Conservation (phyloP, 1,284 basidiomycete species). For the Boletellus dicymbophilus region DNA sequence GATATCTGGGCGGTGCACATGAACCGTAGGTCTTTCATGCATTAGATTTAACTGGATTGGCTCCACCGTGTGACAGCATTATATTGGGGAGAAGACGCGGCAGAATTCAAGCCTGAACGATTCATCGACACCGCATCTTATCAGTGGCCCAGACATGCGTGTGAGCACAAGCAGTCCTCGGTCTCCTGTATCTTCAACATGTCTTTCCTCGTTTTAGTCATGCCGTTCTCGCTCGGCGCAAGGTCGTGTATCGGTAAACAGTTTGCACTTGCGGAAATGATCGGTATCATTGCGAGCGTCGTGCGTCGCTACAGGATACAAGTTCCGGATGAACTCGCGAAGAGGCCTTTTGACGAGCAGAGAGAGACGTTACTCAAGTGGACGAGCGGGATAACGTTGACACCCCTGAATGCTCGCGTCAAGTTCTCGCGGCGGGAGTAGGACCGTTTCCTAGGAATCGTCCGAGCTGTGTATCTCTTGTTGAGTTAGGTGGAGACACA, state of each 20-base stretch:
- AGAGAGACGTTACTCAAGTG: constrained; percentile 30
- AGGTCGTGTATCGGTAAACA: constrained; percentile 44
- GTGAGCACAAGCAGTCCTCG: too few relatives aligned
- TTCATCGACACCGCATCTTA: constrained; percentile 45
- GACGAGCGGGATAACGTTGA: constrained; percentile 34
- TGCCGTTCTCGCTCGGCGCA: constrained; percentile 41
- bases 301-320: constrained; percentile 32
- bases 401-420: constrained; percentile 28
- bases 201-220: too few relatives aligned
- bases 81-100: constrained; percentile 45
- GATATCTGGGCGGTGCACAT: constrained; percentile 41
- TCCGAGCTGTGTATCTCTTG: too few relatives aligned
- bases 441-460: too few relatives aligned
- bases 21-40: constrained; percentile 30
- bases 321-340: constrained; percentile 35
- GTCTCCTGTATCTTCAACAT: too few relatives aligned
- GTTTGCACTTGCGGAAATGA: constrained; percentile 30
- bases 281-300: constrained; percentile 31
- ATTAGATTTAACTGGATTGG: too few relatives aligned
- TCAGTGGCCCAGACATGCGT: constrained; percentile 39
- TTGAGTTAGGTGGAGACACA: too few relatives aligned
- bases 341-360: constrained; percentile 27
- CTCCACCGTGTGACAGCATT: constrained; percentile 23
- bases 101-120: constrained; percentile 45
- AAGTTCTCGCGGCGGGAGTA: constrained; percentile 20